Percentiles rank a stretch among this genome's conserved stretches.
Evolutionary conservation across 164 flowering plant species (phyloP).

Genomic region (Euptelea pleiosperma): DNA sequence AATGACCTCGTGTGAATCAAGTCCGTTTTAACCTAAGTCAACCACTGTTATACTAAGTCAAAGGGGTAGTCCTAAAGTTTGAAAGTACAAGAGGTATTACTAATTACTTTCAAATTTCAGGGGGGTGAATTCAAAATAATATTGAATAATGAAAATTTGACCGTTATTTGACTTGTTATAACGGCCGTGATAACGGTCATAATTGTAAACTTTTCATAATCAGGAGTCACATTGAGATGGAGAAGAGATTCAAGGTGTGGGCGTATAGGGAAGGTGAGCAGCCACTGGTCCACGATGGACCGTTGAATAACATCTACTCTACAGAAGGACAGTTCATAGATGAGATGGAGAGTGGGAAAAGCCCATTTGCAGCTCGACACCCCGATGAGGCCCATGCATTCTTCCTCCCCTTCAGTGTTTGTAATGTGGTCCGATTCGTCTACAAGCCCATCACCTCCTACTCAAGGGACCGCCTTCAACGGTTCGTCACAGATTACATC

Average conservation of each 20-base stretch:
- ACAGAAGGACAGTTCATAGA: conserved; percentile 64
- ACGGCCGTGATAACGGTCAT: not conserved
- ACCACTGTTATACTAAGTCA: too few species aligned
- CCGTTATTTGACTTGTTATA: not conserved
- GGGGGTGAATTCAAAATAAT: too few species aligned
- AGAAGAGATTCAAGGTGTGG: conserved; percentile 67
- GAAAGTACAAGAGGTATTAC: too few species aligned
- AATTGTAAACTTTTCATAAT: not conserved
- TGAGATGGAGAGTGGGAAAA: conserved; percentile 38
- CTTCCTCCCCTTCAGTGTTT: conserved; percentile 55
- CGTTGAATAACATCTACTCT: conserved; percentile 47
- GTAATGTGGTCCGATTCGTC: conserved; percentile 31
- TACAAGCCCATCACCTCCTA: conserved; percentile 35
- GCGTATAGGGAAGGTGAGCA: conserved; percentile 60
- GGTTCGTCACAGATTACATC: conserved; percentile 36
- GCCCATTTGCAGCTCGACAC: conserved; percentile 34
- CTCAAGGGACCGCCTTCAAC: conserved; percentile 30
- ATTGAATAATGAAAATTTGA: not conserved
- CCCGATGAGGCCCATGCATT: conserved; percentile 56
- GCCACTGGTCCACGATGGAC: conserved; percentile 56
- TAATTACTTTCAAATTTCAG: too few species aligned
- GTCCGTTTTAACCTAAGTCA: too few species aligned
- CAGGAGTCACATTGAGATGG: conserved; percentile 81
- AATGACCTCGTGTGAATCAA: too few species aligned
- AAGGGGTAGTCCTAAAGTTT: too few species aligned